These are phyloP conservation scores for Karstenula rhodostoma DNA, from an alignment of 2,329 filamentous ascomycete genomes.

Conservation along the genomic window DNA sequence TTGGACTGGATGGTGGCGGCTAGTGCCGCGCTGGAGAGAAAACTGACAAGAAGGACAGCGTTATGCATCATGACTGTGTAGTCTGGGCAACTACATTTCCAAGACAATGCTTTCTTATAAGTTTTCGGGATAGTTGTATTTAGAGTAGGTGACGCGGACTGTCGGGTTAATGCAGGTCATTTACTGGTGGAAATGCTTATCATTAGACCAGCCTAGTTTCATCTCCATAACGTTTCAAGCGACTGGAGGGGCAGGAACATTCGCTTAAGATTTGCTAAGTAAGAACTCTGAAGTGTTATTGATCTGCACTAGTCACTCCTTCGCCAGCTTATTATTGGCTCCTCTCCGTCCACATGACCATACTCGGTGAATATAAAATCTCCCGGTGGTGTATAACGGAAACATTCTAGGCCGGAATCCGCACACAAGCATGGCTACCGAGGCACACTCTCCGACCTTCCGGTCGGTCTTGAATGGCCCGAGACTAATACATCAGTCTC, in stretches of 20 bases:
- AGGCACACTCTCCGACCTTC: neutral
- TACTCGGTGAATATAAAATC: neutral
- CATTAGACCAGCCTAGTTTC: too few relatives aligned
- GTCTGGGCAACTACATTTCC: neutral
- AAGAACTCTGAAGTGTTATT: neutral
- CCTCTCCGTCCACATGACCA: neutral
- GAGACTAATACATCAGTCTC: neutral
- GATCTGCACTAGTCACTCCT: neutral
- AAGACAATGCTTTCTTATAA: neutral
- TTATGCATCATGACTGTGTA: neutral
- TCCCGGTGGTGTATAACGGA: neutral
- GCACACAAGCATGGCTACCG: neutral
- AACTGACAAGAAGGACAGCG: neutral
- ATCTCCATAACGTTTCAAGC: too few relatives aligned
- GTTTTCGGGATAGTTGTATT: neutral
- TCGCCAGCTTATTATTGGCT: neutral
- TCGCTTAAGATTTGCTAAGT: too few relatives aligned
- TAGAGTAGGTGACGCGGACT: neutral
- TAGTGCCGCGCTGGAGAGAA: neutral
- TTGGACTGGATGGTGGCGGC: neutral
- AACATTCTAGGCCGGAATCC: neutral
- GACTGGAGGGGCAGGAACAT: too few relatives aligned
- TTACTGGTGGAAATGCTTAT: constrained; percentile 1
- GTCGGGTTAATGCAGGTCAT: neutral
- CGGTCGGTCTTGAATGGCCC: neutral